Percentiles rank a stretch among this genome's conserved stretches.
Evolutionary conservation across 371 early-diverging fungal species (phyloP).

Genomic region (Neoconidiobolus thromboides): DNA sequence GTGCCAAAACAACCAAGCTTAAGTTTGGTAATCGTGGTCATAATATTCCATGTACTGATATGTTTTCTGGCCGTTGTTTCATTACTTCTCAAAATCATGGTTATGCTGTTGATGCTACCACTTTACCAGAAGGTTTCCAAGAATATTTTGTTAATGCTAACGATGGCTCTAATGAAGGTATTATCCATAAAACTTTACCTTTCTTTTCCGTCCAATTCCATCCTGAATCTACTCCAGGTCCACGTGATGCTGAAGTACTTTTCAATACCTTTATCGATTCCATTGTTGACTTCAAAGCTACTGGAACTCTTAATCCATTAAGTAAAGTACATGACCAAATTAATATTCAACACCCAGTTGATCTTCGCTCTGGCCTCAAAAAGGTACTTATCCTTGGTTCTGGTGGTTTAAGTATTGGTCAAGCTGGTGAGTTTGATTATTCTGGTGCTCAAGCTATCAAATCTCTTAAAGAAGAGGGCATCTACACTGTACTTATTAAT

Average conservation of each 20-base stretch:
- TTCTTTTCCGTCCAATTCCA: constrained; percentile 97
- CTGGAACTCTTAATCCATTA: constrained; percentile 51
- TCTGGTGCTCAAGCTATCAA: constrained; percentile 92
- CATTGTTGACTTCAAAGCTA: constrained; percentile 44
- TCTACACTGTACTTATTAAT: constrained; percentile 79
- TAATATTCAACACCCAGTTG: neutral
- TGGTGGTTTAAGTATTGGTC: constrained; percentile 88
- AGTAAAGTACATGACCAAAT: neutral
- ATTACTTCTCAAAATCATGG: constrained; percentile 96
- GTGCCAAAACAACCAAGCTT: constrained; percentile 84
- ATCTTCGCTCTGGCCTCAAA: constrained; percentile 25
- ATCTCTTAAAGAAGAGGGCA: constrained; percentile 73
- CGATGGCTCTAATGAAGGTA: constrained; percentile 95
- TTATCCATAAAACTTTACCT: constrained; percentile 69
- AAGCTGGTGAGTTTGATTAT: constrained; percentile 95
- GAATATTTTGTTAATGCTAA: constrained; percentile 94
- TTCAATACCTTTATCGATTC: constrained; percentile 80
- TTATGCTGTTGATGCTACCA: constrained; percentile 73
- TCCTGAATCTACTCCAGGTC: constrained; percentile 94
- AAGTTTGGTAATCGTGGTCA: constrained; percentile 97
- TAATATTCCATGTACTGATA: constrained; percentile 93
- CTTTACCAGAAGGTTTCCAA: constrained; percentile 55
- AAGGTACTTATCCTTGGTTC: constrained; percentile 86
- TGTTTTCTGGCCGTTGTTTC: constrained; percentile 87
- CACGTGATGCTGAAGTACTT: constrained; percentile 87